Conservation (phyloP, 1,139 yeast species). For the Scheffersomyces titani region DNA sequence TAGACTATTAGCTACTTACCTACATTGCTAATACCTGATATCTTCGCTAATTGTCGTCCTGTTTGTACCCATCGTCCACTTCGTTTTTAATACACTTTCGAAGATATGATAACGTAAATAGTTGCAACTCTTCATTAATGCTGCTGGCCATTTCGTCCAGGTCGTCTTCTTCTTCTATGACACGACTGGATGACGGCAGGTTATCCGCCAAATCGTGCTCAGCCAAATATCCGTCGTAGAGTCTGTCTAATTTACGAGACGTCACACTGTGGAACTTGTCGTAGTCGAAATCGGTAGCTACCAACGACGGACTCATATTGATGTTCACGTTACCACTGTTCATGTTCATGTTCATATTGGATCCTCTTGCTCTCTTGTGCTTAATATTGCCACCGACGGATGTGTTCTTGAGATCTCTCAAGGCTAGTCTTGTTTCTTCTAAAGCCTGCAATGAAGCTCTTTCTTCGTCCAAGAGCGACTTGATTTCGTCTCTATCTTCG, state of each 20-base stretch:
- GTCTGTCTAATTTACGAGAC: conserved; percentile 20
- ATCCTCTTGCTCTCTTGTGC: conserved; percentile 5
- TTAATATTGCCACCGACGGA: conserved; percentile 8
- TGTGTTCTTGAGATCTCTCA: conserved; percentile 6
- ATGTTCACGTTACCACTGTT: background rate
- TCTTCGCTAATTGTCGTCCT: background rate
- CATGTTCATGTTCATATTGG: background rate
- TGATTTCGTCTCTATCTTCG: conserved; percentile 46
- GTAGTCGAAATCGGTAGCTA: conserved; percentile 23
- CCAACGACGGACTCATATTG: background rate
- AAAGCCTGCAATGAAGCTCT: conserved; percentile 29
- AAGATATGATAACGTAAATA: conserved; percentile 30
- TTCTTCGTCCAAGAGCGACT: conserved; percentile 36
- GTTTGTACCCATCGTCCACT: conserved; percentile 1
- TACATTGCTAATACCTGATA: background rate
- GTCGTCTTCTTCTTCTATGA: conserved; percentile 13
- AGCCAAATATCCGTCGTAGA: conserved; percentile 21
- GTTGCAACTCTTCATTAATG: conserved; percentile 26
- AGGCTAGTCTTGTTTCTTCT: conserved; percentile 18
- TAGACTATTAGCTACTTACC: background rate
- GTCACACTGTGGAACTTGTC: conserved; percentile 29
- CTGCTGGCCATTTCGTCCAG: conserved; percentile 9
- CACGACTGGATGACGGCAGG: background rate
- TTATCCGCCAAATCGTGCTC: conserved; percentile 9
- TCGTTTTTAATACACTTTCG: conserved; percentile 30